Base-by-base conservation (phyloP, 345 rosid genomes). In the Ceriops zippeliana region DNA sequence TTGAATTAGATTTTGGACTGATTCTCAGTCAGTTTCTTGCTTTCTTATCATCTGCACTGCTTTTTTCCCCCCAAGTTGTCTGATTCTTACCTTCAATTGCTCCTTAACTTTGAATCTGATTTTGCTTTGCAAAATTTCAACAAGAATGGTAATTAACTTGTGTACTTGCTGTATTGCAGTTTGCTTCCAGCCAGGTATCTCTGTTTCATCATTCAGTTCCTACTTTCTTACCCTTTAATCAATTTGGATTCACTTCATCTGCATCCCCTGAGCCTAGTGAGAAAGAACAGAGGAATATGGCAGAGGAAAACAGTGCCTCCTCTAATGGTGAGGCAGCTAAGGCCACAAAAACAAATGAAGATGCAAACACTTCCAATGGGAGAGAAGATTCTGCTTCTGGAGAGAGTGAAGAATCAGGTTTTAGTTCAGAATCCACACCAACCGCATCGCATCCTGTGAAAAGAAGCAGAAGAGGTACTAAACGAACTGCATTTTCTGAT, bases 241-340 rank as follows among this genome's bases (percentile, higher is more conserved):
- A 63, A 65, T 83, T 79, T 72, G 87, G 96, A 61, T 75, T 87
- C 75, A 80, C 78, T 30, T 86, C 93, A 20, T 83, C 97, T 64
- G 86, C 87, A 67, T 85, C 96, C 21, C 80, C 87, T 64, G 89
- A 86, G 76, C 26, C 81, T 16, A 76, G 52, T 1, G 84, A 74
- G 34, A 85, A 75, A 75, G 92, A 83, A 34, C 80, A 70, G 35
- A 83, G 69, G 61, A 70, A 58, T 68, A 61, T 73, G 65, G 75
- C 63, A 53, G 66, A 52, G 61, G 67, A 52, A 5, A 56, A 74
- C 37, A 69, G 72, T 31, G 58, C 70, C 42, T 42, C 71, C 54
- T 7, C 63, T 35, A 52, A 70, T 70, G 70, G 16, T 1, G 81
- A 80, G 61, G 62, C 69, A 13, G 54, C 74, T 0, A 80, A 82